Conservation (phyloP, 2,329 filamentous ascomycete species). For the Monilinia polystroma region DNA sequence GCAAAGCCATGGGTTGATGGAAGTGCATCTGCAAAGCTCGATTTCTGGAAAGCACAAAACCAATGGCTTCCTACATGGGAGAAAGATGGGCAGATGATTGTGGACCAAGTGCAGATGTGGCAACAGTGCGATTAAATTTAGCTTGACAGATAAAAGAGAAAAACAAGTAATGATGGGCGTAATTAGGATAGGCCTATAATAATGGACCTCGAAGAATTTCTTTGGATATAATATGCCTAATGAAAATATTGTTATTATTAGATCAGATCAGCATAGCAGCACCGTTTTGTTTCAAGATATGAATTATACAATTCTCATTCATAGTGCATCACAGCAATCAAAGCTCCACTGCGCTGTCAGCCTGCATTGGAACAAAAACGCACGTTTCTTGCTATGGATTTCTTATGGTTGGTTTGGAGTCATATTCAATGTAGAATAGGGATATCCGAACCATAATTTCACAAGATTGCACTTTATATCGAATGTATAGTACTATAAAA, state of each 20-base stretch:
- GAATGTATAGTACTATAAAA: neutral
- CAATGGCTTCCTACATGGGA: conserved; percentile 72
- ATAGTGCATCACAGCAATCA: too few species aligned
- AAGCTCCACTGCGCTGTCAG: too few species aligned
- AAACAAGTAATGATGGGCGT: neutral
- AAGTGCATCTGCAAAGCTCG: conserved; percentile 63
- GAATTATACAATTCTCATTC: neutral
- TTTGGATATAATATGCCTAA: conserved; percentile 2
- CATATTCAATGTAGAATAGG: neutral
- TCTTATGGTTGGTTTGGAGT: neutral
- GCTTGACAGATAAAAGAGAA: neutral
- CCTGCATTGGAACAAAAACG: neutral
- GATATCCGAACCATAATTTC: neutral
- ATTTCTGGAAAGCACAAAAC: conserved; percentile 71
- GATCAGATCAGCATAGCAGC: neutral
- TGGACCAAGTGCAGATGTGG: conserved; percentile 70
- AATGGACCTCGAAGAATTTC: conserved; percentile 10
- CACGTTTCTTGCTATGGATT: neutral
- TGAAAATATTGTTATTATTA: conserved; percentile 18
- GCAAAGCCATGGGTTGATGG: conserved; percentile 79
- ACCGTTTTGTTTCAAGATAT: neutral
- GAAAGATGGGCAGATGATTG: conserved; percentile 59
- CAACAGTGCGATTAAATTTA: conserved; percentile 61
- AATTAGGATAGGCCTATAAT: neutral
- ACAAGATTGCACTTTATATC: neutral